Percentiles rank a stretch among this genome's conserved stretches.
Conservation (phyloP, 176 grass and related monocot genomes). For the Tillandsia fasciculata region DNA sequence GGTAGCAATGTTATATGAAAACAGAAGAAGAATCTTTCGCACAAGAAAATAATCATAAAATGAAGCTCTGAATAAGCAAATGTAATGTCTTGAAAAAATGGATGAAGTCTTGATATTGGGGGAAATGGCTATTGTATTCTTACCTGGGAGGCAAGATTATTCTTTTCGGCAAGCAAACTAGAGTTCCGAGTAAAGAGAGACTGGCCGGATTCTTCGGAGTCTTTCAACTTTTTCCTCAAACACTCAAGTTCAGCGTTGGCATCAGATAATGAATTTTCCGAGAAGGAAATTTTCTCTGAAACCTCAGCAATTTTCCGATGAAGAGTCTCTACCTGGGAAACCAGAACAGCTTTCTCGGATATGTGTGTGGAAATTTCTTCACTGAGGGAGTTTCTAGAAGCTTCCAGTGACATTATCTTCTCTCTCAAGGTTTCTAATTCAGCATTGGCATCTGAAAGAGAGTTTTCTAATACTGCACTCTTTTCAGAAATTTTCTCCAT, state of each 20-base stretch:
- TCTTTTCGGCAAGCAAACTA: conserved; percentile 47
- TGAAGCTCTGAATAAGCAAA: background rate
- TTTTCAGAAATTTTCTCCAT: conserved; percentile 61
- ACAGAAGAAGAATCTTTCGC: background rate
- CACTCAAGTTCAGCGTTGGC: conserved; percentile 38
- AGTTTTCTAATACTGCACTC: conserved; percentile 26
- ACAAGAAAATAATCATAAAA: background rate
- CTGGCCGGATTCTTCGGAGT: conserved; percentile 39
- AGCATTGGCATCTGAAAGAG: conserved; percentile 22
- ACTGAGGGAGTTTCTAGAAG: conserved; percentile 29
- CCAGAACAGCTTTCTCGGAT: conserved; percentile 53
- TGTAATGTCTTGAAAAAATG: background rate
- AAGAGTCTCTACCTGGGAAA: conserved; percentile 54
- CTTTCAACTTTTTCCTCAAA: conserved; percentile 43
- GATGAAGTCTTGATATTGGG: background rate
- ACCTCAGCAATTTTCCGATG: conserved; percentile 30
- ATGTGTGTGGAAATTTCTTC: conserved; percentile 35
- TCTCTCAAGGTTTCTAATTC: conserved; percentile 18
- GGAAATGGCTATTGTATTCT: background rate
- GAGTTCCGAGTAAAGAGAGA: conserved; percentile 29
- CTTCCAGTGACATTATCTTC: conserved; percentile 10
- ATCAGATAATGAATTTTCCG: conserved; percentile 46
- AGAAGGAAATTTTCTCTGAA: conserved; percentile 43
- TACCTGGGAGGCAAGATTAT: conserved; percentile 58
- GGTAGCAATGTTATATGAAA: background rate